These are phyloP conservation scores for Fraxinus nigra DNA, from an alignment of 305 asterid genomes.

Conservation along the genomic window DNA sequence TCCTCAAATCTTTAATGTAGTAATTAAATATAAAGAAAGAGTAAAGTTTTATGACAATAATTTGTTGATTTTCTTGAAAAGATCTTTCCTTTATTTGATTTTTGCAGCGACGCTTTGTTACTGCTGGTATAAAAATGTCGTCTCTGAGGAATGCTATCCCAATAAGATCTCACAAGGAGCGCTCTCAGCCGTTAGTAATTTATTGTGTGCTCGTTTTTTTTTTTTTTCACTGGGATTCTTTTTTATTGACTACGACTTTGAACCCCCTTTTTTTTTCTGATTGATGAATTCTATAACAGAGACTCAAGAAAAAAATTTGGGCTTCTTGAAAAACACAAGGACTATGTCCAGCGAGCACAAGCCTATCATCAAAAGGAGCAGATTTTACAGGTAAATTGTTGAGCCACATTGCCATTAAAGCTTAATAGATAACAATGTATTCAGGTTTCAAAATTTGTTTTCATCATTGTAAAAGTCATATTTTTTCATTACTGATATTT, in stretches of 20 bases:
- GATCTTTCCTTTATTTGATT: background rate
- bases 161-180: slow-evolving; percentile 81
- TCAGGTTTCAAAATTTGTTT: background rate
- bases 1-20: too few species aligned
- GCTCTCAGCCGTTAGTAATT: slow-evolving; percentile 75
- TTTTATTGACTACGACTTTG: background rate
- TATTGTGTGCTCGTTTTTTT: background rate
- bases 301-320: slow-evolving; percentile 65
- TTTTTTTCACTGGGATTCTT: background rate
- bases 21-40: too few species aligned
- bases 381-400: slow-evolving; percentile 47
- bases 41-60: too few species aligned
- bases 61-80: too few species aligned
- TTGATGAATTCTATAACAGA: slow-evolving; percentile 31
- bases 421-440: background rate
- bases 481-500: background rate
- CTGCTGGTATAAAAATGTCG: slow-evolving; percentile 46
- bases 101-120: background rate
- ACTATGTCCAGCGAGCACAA: slow-evolving; percentile 69
- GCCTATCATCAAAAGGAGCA: slow-evolving; percentile 71
- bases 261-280: background rate
- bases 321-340: slow-evolving; percentile 83
- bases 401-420: background rate
- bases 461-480: background rate
- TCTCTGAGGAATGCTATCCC: slow-evolving; percentile 78